Conservation (phyloP, 495 filamentous ascomycete genomes). For the Hypoxylon fragiforme region DNA sequence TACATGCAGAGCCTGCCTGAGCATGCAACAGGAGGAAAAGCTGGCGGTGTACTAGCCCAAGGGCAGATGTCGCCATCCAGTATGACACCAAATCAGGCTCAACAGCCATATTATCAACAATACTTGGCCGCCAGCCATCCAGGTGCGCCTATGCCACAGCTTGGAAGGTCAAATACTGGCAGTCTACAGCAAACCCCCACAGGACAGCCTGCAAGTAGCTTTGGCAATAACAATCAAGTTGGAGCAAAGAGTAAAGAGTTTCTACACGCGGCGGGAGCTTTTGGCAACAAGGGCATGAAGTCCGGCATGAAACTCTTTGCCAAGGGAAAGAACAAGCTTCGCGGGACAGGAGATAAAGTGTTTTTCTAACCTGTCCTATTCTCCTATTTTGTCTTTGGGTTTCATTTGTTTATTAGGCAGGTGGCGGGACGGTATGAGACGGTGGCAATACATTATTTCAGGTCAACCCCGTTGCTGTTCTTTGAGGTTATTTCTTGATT, state of each 20-base stretch:
- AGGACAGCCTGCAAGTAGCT: slow-evolving; percentile 35
- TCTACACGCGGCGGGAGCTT: slow-evolving; percentile 70
- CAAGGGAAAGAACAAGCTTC: slow-evolving; percentile 82
- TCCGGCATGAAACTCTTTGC: slow-evolving; percentile 85
- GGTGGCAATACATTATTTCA: slow-evolving; percentile 13
- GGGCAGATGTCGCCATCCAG: slow-evolving; percentile 33
- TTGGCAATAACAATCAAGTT: slow-evolving; percentile 53
- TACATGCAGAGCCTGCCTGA: slow-evolving; percentile 47
- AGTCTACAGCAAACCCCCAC: slow-evolving; percentile 30
- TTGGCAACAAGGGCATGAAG: slow-evolving; percentile 49
- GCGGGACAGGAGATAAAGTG: slow-evolving; percentile 77
- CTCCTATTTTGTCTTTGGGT: slow-evolving; percentile 27
- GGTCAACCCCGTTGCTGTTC: slow-evolving; percentile 8
- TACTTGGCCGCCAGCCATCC: slow-evolving; percentile 42
- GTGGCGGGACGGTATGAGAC: slow-evolving; percentile 12
- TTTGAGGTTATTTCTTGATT: slow-evolving; percentile 13
- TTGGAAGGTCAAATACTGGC: slow-evolving; percentile 24
- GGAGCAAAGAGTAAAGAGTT: slow-evolving; percentile 83
- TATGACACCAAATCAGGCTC: slow-evolving; percentile 24
- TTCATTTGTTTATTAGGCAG: slow-evolving; percentile 18
- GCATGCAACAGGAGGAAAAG: slow-evolving; percentile 30
- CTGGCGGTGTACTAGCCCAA: slow-evolving; percentile 10
- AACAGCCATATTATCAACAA: slow-evolving; percentile 58
- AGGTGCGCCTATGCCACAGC: slow-evolving; percentile 14
- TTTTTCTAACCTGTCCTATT: slow-evolving; percentile 55